Evolutionary conservation across 2,329 filamentous ascomycete species (phyloP).

Genomic region (Lachnellula willkommii): DNA sequence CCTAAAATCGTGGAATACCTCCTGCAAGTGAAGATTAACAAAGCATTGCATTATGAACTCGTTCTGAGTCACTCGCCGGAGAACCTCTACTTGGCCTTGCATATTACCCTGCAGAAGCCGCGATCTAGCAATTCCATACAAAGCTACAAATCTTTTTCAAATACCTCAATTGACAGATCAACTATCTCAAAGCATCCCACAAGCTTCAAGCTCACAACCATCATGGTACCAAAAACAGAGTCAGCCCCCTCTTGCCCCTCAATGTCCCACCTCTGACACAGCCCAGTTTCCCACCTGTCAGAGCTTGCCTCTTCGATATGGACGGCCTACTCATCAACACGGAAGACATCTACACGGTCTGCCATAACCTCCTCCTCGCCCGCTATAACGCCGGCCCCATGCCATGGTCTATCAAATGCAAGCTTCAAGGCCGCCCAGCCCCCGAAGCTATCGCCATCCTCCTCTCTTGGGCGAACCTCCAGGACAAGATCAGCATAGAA

Average conservation of each 20-base stretch:
- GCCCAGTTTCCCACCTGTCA: constrained; percentile 66
- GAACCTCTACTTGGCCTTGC: neutral
- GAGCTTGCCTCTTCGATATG: constrained; percentile 97
- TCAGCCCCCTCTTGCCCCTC: neutral
- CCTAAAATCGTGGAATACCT: too few relatives aligned
- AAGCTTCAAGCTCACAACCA: neutral
- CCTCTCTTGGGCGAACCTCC: constrained; percentile 77
- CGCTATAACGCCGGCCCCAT: constrained; percentile 67
- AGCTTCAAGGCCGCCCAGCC: constrained; percentile 45
- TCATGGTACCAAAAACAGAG: constrained; percentile 20
- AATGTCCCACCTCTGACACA: neutral
- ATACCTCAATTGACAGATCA: neutral
- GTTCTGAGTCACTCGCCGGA: neutral
- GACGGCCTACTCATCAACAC: constrained; percentile 92
- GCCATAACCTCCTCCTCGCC: constrained; percentile 75
- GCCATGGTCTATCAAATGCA: constrained; percentile 89
- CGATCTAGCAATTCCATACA: too few relatives aligned
- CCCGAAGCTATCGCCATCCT: constrained; percentile 53
- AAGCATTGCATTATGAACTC: neutral
- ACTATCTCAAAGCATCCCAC: neutral
- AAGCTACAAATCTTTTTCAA: neutral
- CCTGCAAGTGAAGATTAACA: too few relatives aligned
- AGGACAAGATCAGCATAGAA: constrained; percentile 53
- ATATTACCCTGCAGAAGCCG: neutral
- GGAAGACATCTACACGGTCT: constrained; percentile 80